These are phyloP conservation scores for Fusarium virguliforme DNA, from an alignment of 2,329 filamentous ascomycete genomes.

Conservation along the genomic window DNA sequence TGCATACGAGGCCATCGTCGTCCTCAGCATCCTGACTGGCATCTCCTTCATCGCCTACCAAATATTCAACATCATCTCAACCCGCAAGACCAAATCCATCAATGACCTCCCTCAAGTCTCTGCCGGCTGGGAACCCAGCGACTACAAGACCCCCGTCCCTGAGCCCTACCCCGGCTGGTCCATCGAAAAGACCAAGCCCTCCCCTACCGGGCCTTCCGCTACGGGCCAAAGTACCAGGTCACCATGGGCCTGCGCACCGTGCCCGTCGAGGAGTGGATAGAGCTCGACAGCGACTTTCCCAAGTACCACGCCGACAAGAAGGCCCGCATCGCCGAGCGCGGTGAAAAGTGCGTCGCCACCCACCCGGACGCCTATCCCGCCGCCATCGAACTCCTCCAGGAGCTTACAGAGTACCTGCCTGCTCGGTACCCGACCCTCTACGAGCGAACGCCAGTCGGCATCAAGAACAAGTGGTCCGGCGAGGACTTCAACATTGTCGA, in stretches of 20 bases:
- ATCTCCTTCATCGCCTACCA: conserved; percentile 35
- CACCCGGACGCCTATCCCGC: conserved; percentile 79
- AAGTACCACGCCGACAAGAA: conserved; percentile 82
- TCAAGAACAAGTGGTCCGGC: conserved; percentile 79
- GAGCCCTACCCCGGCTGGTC: conserved; percentile 79
- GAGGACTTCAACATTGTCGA: conserved; percentile 80
- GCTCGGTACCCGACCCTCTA: conserved; percentile 83
- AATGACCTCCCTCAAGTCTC: conserved; percentile 36
- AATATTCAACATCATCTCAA: conserved; percentile 21
- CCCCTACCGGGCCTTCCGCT: conserved; percentile 83
- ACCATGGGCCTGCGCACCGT: conserved; percentile 84
- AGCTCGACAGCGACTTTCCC: conserved; percentile 85
- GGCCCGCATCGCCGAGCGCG: conserved; percentile 76
- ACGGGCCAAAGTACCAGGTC: conserved; percentile 82
- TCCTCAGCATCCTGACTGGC: conserved; percentile 30
- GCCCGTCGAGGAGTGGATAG: conserved; percentile 83
- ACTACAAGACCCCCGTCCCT: conserved; percentile 73
- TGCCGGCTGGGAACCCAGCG: conserved; percentile 26
- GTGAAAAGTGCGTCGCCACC: conserved; percentile 77
- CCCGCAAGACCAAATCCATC: conserved; percentile 19
- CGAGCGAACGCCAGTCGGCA: conserved; percentile 73
- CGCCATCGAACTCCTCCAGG: conserved; percentile 82
- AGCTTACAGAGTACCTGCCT: conserved; percentile 80
- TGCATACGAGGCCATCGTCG: conserved; percentile 29
- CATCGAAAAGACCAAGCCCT: conserved; percentile 79